A percentile compares a stretch with the other conserved stretches of the same genome.
phyloP scores from a whole-genome alignment of 2,329 filamentous ascomycete species.

The Davidsoniella virescens region DNA sequence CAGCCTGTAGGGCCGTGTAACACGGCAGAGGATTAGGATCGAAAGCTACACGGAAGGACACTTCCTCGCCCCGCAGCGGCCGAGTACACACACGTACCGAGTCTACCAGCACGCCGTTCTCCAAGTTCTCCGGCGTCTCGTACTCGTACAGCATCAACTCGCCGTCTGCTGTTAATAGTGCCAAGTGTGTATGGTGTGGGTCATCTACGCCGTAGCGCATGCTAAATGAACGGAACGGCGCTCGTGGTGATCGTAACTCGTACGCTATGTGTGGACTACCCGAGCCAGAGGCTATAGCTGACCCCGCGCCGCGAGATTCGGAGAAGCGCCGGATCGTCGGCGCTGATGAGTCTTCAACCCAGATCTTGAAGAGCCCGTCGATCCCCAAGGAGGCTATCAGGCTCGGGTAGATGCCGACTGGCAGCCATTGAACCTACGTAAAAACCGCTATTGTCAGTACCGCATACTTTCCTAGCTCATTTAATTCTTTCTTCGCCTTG shows the following conservation, averaged over 20 bases:
- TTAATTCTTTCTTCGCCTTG: too few species aligned
- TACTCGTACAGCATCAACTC: slow-evolving; percentile 70
- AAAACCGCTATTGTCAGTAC: not conserved
- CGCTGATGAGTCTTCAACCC: slow-evolving; percentile 78
- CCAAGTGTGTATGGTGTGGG: slow-evolving; percentile 66
- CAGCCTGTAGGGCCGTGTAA: slow-evolving; percentile 60
- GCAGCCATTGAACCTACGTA: slow-evolving; percentile 74
- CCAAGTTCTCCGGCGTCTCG: slow-evolving; percentile 66
- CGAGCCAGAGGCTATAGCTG: slow-evolving; percentile 11
- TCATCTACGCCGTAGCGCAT: slow-evolving; percentile 63
- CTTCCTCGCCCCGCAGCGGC: slow-evolving; percentile 68
- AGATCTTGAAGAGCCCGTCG: slow-evolving; percentile 75
- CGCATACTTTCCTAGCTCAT: too few species aligned
- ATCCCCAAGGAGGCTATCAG: slow-evolving; percentile 77
- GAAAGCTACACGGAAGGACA: slow-evolving; percentile 71
- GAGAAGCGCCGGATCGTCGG: slow-evolving; percentile 70
- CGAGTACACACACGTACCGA: slow-evolving; percentile 24
- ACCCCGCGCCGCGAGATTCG: slow-evolving; percentile 23
- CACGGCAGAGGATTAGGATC: slow-evolving; percentile 75
- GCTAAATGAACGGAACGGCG: slow-evolving; percentile 64
- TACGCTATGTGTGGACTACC: slow-evolving; percentile 31
- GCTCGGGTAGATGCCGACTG: slow-evolving; percentile 71
- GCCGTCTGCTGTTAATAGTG: slow-evolving; percentile 69
- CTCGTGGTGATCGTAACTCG: slow-evolving; percentile 38
- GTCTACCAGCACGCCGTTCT: slow-evolving; percentile 55